Conservation (phyloP, 371 early-diverging fungal species). For the Funneliformis caledonium region DNA sequence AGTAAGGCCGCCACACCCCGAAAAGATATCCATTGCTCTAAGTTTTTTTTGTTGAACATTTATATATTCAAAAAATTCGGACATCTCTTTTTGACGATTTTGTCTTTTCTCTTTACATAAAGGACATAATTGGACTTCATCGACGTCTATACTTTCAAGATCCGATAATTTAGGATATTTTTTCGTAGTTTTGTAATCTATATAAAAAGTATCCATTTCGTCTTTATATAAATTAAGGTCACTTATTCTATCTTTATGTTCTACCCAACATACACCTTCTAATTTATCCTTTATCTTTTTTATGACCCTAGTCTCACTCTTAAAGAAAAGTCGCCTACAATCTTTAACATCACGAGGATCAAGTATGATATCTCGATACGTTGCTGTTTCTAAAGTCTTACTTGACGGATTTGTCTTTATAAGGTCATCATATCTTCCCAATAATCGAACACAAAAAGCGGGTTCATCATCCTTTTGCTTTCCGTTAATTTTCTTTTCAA, state of each 20-base stretch:
- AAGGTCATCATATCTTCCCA: constrained; percentile 38
- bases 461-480: background rate
- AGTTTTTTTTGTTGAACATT: background rate
- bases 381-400: background rate
- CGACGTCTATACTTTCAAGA: constrained; percentile 32
- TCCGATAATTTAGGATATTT: constrained; percentile 20
- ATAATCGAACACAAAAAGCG: constrained; percentile 24
- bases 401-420: constrained; percentile 33
- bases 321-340: constrained; percentile 49
- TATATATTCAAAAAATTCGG: background rate
- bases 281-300: constrained; percentile 42
- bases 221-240: constrained; percentile 52
- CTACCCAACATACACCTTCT: constrained; percentile 60
- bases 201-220: constrained; percentile 51
- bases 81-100: constrained; percentile 34
- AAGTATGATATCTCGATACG: constrained; percentile 21
- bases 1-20: constrained; percentile 69
- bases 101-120: constrained; percentile 47
- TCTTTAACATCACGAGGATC: constrained; percentile 42
- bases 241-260: constrained; percentile 45
- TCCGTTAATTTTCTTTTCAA: background rate
- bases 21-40: constrained; percentile 63
- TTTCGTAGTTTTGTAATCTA: constrained; percentile 40
- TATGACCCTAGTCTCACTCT: constrained; percentile 33
- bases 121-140: background rate